These are phyloP conservation scores for Solanum habrochaites DNA, from an alignment of 257 asterid genomes.

Conservation along the genomic window DNA sequence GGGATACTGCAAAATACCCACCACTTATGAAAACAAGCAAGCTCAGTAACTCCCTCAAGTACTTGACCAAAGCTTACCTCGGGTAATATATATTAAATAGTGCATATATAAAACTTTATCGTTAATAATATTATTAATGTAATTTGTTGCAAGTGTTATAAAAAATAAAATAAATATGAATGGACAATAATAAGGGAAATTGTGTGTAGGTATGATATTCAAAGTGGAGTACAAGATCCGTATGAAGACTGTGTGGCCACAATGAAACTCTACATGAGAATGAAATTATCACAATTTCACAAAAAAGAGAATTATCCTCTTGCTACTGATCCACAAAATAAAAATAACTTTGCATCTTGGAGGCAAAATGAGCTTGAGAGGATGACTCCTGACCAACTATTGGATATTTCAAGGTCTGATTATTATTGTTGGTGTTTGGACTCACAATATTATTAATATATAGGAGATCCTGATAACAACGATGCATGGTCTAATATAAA, in stretches of 20 bases:
- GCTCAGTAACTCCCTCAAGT: constrained; percentile 86
- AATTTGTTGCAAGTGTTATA: neutral
- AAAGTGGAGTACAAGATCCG: constrained; percentile 71
- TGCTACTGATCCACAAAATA: constrained; percentile 62
- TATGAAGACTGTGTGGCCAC: constrained; percentile 83
- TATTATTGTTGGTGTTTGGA: constrained; percentile 91
- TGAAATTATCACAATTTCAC: constrained; percentile 58
- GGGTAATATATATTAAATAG: constrained; percentile 30
- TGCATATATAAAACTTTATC: neutral
- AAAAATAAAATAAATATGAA: neutral
- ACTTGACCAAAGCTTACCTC: constrained; percentile 63
- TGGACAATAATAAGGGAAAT: neutral
- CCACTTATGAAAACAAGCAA: constrained; percentile 89
- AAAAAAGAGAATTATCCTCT: constrained; percentile 42
- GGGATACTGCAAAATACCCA: constrained; percentile 85
- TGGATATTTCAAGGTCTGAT: constrained; percentile 73
- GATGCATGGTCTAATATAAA: no score
- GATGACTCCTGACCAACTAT: constrained; percentile 61
- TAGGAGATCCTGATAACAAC: no score
- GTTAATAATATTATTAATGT: neutral
- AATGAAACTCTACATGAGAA: constrained; percentile 62
- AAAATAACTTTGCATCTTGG: constrained; percentile 58
- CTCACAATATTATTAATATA: constrained; percentile 15
- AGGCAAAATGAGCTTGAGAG: constrained; percentile 79
- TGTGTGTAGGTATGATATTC: constrained; percentile 59